These are phyloP conservation scores for Hypoxylon lenormandii DNA, from an alignment of 495 filamentous ascomycete genomes.

Conservation along the genomic window DNA sequence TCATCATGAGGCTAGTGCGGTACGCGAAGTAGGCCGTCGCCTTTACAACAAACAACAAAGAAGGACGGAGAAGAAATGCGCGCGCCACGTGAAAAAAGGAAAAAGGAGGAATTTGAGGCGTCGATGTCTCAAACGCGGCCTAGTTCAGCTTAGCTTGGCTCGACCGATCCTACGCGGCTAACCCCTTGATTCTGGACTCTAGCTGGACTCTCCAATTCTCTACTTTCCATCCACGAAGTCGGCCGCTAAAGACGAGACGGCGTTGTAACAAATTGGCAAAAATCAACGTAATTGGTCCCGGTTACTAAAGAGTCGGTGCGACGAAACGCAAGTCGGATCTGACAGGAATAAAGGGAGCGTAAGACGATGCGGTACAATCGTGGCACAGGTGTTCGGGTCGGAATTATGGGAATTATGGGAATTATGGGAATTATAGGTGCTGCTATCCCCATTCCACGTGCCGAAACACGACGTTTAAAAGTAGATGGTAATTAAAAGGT, in stretches of 20 bases:
- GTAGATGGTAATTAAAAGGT: constrained; percentile 20
- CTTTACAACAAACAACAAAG: constrained; percentile 31
- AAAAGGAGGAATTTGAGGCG: constrained; percentile 38
- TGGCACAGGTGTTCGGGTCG: constrained; percentile 11
- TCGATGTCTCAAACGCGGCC: constrained; percentile 40
- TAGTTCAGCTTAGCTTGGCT: constrained; percentile 27
- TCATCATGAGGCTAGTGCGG: constrained; percentile 51
- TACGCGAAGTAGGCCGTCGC: constrained; percentile 26
- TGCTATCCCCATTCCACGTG: constrained; percentile 37
- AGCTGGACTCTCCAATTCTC: constrained; percentile 8
- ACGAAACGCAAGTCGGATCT: constrained; percentile 10
- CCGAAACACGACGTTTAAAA: constrained; percentile 17
- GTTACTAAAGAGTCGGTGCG: not conserved
- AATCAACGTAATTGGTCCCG: too few species aligned
- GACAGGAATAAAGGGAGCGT: constrained; percentile 13
- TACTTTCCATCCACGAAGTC: constrained; percentile 19
- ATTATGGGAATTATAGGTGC: constrained; percentile 3
- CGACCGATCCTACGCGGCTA: constrained; percentile 28
- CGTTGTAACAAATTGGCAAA: constrained; percentile 14
- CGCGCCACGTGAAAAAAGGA: constrained; percentile 43
- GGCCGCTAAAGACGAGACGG: constrained; percentile 2
- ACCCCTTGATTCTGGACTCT: constrained; percentile 23
- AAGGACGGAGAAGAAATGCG: constrained; percentile 33
- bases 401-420: not conserved
- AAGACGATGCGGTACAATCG: constrained; percentile 25